Evolutionary conservation across 139 green algal genomes (phyloP), one percentile per base, ranked within the genome.

Genomic region (Desmodesmus armatus): DNA sequence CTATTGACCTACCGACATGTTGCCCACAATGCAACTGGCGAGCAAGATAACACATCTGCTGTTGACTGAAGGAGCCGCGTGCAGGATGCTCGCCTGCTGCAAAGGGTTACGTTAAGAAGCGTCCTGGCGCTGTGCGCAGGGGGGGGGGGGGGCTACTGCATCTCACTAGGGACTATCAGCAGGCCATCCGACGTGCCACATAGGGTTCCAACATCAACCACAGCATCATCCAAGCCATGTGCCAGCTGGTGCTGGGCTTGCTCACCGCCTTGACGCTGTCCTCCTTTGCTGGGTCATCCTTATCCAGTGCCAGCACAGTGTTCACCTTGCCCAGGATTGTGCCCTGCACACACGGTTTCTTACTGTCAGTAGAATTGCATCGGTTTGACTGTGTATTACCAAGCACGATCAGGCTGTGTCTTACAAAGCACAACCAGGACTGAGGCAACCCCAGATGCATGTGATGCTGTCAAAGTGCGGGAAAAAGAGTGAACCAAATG

Each of bases 261-360:
- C 74, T 67, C 37, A 82, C 78, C 41, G 40, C 78, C 62, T 84
- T 84, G 49, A 86, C 69, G 58, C 35, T 29, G 53, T 96, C 92
- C 85, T 97, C 95, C 73, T 93, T 91, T 63, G 58, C 80, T 11
- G 92, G 89, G 25, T 93, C 92, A 47, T 94, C 89, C 33, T 90
- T 91, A 49, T 83, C 80, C 78, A 98, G 84, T 1, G 81, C 81
- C 29, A 97, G 70, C 2, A 88, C 90, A 19, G 44, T 40, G 29
- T 87, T 89, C n/a, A 96, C 90, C 83, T 93, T 86, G 44, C 43
- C 62, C 40, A 98, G 87, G 37, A 98, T 87, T 27, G 43, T 53
- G 23, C 29, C 67, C 93, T 96, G 91, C 62, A 67, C 15, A 37
- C n/a, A n/a, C n/a, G n/a, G n/a, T n/a, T n/a, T n/a, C n/a, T n/a